A percentile compares a stretch with the other conserved stretches of the same genome.
Evolutionary conservation across 1,284 basidiomycete genomes (phyloP).

Genomic region (Lentinus polychrous): DNA sequence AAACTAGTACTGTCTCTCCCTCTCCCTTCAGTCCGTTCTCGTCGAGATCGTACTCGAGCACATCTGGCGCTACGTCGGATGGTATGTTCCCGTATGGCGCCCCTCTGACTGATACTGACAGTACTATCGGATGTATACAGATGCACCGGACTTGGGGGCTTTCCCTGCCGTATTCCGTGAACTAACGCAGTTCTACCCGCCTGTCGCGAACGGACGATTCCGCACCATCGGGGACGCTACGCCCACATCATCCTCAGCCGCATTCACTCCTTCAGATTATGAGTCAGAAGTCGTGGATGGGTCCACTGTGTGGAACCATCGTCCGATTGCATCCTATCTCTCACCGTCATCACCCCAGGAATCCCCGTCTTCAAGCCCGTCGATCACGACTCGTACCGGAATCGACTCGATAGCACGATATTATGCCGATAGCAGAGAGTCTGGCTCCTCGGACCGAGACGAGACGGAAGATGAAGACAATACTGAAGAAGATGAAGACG

Average conservation of each 20-base stretch:
- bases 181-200: constrained; percentile 48
- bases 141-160: constrained; percentile 70
- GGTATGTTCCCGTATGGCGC: constrained; percentile 27
- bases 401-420: constrained; percentile 23
- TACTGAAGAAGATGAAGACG: constrained; percentile 15
- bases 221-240: constrained; percentile 18
- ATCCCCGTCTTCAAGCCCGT: constrained; percentile 19
- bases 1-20: constrained; percentile 33
- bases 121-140: constrained; percentile 24
- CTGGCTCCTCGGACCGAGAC: constrained; percentile 11
- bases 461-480: constrained; percentile 21
- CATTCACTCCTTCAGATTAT: constrained; percentile 31
- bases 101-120: constrained; percentile 6
- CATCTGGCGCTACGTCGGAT: constrained; percentile 64
- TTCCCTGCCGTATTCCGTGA: constrained; percentile 68
- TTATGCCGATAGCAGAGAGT: constrained; percentile 8
- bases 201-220: constrained; percentile 14
- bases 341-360: constrained; percentile 23
- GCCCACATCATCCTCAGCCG: constrained; percentile 26
- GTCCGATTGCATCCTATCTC: constrained; percentile 56
- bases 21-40: constrained; percentile 48
- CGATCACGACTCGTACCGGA: constrained; percentile 19
- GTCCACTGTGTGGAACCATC: constrained; percentile 61
- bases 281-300: constrained; percentile 36
- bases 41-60: constrained; percentile 29